Conservation (phyloP, 768 basidiomycete species). For the Boletus rubropictus region DNA sequence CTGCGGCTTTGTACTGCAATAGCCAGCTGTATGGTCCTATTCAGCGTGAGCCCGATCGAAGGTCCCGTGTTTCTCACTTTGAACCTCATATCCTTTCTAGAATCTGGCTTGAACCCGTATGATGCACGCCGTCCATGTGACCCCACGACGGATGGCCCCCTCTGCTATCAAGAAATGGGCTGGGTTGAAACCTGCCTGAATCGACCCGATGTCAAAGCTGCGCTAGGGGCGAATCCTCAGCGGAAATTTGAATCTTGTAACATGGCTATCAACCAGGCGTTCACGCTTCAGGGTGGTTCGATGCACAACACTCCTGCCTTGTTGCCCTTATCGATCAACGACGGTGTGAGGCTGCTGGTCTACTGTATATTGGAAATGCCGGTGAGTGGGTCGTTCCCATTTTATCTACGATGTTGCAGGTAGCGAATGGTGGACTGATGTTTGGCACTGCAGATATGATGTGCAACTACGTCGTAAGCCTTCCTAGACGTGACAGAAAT, state of each 20-base stretch:
- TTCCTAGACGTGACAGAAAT: not conserved
- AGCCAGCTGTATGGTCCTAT: constrained; percentile 66
- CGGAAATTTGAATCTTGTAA: constrained; percentile 68
- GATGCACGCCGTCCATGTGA: constrained; percentile 80
- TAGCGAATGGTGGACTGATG: constrained; percentile 13
- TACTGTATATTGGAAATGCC: constrained; percentile 89
- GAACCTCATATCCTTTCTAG: constrained; percentile 31
- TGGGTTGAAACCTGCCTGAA: constrained; percentile 94
- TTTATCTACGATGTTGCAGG: not conserved
- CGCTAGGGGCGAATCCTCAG: constrained; percentile 63
- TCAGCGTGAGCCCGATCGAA: constrained; percentile 45
- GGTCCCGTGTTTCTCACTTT: not conserved
- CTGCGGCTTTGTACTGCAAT: constrained; percentile 77
- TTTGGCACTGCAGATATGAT: constrained; percentile 55
- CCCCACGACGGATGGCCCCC: constrained; percentile 55
- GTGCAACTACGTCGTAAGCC: constrained; percentile 75
- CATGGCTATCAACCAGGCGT: constrained; percentile 74
- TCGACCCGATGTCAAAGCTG: constrained; percentile 64
- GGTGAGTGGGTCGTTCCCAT: constrained; percentile 36
- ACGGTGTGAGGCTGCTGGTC: constrained; percentile 77
- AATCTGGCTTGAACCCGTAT: constrained; percentile 80
- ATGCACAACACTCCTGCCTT: constrained; percentile 78
- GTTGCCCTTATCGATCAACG: constrained; percentile 73
- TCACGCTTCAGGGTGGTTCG: constrained; percentile 77
- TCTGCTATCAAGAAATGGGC: constrained; percentile 74